phyloP scores from a whole-genome alignment of 2,329 filamentous ascomycete genomes.

The Exophiala dermatitidis region DNA sequence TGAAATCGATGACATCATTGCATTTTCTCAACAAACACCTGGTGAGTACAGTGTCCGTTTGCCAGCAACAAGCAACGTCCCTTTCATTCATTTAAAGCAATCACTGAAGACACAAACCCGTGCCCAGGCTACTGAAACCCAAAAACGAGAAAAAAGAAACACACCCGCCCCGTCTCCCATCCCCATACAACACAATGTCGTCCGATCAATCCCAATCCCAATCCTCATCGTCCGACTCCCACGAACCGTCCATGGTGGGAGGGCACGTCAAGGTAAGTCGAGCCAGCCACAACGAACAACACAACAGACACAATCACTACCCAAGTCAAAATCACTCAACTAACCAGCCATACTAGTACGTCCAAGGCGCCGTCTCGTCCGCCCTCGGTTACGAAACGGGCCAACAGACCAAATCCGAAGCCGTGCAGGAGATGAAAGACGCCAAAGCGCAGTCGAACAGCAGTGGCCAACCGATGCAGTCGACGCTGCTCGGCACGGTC shows the following conservation, averaged over 20 bases:
- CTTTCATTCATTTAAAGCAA: no score
- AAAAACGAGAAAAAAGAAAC: no score
- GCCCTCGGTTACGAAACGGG: constrained; percentile 25
- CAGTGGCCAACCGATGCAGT: constrained; percentile 14
- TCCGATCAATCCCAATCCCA: constrained; percentile 1
- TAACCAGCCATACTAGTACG: constrained; percentile 17
- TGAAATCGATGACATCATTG: no score
- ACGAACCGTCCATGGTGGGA: constrained; percentile 20
- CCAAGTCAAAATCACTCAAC: neutral
- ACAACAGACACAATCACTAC: no score
- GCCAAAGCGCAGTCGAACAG: constrained; percentile 14
- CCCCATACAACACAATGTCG: neutral
- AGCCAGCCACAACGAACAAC: neutral
- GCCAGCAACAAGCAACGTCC: no score
- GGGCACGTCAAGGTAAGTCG: constrained; percentile 21
- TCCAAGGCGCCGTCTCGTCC: constrained; percentile 24
- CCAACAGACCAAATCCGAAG: constrained; percentile 21
- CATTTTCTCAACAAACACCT: no score
- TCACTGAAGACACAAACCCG: no score
- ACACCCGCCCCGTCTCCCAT: neutral
- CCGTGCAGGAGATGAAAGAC: constrained; percentile 24
- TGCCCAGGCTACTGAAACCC: no score
- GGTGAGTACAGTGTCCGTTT: no score
- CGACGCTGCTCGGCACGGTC: constrained; percentile 19
- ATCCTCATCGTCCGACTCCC: constrained; percentile 9